A percentile compares a stretch with the other conserved stretches of the same genome.
These are phyloP conservation scores for Vairimorpha apis DNA, from an alignment of 371 early-diverging fungal genomes.

Conservation along the genomic window DNA sequence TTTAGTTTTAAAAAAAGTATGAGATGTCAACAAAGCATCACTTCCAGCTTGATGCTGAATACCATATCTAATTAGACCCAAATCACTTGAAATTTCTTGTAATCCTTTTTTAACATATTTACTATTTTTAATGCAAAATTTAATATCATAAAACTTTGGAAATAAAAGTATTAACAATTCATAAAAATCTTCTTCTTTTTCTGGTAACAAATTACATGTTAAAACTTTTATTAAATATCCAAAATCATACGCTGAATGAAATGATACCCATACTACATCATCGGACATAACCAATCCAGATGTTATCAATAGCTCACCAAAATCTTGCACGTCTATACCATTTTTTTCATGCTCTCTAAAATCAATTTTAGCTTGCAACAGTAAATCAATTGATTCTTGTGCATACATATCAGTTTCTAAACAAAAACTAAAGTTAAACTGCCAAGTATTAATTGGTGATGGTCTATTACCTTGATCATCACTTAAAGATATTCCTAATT, in stretches of 20 bases:
- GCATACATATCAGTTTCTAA: constrained; percentile 91
- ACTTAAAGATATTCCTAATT: constrained; percentile 89
- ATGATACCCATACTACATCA: constrained; percentile 91
- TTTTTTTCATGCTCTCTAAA: constrained; percentile 86
- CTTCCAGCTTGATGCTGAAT: constrained; percentile 98
- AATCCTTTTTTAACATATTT: constrained; percentile 89
- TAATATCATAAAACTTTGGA: constrained; percentile 95
- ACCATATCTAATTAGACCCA: constrained; percentile 79
- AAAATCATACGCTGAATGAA: constrained; percentile 97
- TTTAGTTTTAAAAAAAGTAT: constrained; percentile 88
- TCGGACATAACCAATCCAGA: constrained; percentile 85
- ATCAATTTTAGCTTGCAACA: constrained; percentile 90
- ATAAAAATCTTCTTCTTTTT: constrained; percentile 84
- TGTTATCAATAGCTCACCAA: constrained; percentile 89
- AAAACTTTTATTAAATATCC: constrained; percentile 91
- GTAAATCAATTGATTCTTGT: constrained; percentile 90
- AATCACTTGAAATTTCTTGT: constrained; percentile 92
- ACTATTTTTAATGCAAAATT: constrained; percentile 88
- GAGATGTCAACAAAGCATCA: constrained; percentile 85
- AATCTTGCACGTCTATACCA: constrained; percentile 90
- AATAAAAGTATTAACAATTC: constrained; percentile 82
- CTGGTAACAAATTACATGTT: constrained; percentile 79
- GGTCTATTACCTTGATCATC: constrained; percentile 84
- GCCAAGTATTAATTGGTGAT: constrained; percentile 81
- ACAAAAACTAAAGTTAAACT: constrained; percentile 97